Base-by-base conservation (phyloP, 805 yeast genomes). In the Ogataea glucozyma region DNA sequence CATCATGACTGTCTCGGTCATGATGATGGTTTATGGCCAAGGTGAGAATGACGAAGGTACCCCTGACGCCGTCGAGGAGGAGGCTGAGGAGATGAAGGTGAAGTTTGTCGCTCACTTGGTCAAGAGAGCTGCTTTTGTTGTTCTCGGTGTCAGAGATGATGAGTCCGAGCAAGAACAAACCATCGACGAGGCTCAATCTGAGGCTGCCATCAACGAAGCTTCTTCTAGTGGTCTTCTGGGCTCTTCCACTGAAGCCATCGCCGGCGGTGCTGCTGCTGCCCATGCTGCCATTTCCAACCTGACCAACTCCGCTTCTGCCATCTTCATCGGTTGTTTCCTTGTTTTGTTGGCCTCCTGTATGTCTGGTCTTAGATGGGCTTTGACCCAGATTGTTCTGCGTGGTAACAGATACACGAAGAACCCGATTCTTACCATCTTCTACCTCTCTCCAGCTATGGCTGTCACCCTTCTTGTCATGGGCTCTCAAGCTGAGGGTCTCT, bases 351-450 rank as follows among this genome's bases (percentile, higher is more conserved):
- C 95, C 4, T 78, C 91, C 3, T 72, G 83, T 58, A 73, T 86
- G 63, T 81, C 89, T 16, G 97, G 97, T 1, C 67, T 90, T 38
- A 74, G 97, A 53, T 90, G 97, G 97, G 88, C 95, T 1, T 76
- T 88, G 51, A 88, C 96, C 6, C 97, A 90, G 59, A 61, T 90
- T 26, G 72, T 89, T 4, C 64, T 90, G 40, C 82, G 76, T 53
- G 74, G 71, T 32, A 79, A 79, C 51, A 71, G 71, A 27, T 70
- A 76, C 44, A 75, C 79, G 11, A 73, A 75, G 40, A 81, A 88
- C 58, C 91, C 97, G 2, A 78, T 90, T 21, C 71, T 81, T 33
- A 86, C 96, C 3, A 87, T 90, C 20, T 75, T 84, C 56, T 85
- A 84, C 56, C 66, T 90, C 17, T 77, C 95, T 0, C 97, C 97